Evolutionary conservation across 208 protist species (phyloP).

Genomic region (Endotrypanum monterogeii): DNA sequence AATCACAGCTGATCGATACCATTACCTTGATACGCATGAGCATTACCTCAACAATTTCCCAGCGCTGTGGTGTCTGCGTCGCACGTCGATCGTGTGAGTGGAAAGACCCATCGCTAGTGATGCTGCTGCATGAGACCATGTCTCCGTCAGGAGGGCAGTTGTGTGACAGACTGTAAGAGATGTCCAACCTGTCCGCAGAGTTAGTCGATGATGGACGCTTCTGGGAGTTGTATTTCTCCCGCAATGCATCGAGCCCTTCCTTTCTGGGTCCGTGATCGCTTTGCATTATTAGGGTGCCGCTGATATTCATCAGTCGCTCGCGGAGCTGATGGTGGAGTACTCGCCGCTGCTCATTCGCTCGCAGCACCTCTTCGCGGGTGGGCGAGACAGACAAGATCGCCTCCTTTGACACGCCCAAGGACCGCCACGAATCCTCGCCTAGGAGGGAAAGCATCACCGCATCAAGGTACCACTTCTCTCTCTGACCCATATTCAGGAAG

Average conservation of each 20-base stretch:
- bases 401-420: slow-evolving; percentile 24
- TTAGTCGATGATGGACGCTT: neutral
- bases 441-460: slow-evolving; percentile 47
- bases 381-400: slow-evolving; percentile 19
- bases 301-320: slow-evolving; percentile 37
- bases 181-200: neutral
- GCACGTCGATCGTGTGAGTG: neutral
- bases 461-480: slow-evolving; percentile 52
- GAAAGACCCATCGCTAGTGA: neutral
- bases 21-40: slow-evolving; percentile 40
- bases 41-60: slow-evolving; percentile 24
- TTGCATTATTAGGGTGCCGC: slow-evolving; percentile 24
- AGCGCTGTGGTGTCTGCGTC: slow-evolving; percentile 2
- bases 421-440: slow-evolving; percentile 36
- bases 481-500: slow-evolving; percentile 34
- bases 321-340: slow-evolving; percentile 40
- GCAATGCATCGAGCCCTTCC: slow-evolving; percentile 7
- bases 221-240: slow-evolving; percentile 5
- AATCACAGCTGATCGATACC: slow-evolving; percentile 46
- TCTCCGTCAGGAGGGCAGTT: neutral
- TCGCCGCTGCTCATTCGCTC: slow-evolving; percentile 31
- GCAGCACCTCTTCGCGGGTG: slow-evolving; percentile 31
- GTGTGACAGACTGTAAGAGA: neutral
- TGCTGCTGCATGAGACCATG: neutral
- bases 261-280: slow-evolving; percentile 5